A percentile compares a stretch with the other conserved stretches of the same genome.
These are phyloP conservation scores for Cerrena zonata DNA, from an alignment of 1,284 basidiomycete genomes.

Conservation along the genomic window DNA sequence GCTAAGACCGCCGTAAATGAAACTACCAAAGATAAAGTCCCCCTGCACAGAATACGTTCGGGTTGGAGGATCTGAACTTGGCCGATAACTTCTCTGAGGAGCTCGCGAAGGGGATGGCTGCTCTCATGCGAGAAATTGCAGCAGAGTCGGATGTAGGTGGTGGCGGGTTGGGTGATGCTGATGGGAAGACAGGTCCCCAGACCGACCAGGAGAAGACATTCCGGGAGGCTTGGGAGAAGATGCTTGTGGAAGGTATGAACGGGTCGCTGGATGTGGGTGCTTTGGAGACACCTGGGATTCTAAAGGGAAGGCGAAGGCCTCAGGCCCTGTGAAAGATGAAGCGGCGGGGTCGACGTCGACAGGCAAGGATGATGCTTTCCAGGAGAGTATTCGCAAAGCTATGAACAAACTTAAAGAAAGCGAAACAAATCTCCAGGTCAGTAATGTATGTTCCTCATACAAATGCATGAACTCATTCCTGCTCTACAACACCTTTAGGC, in stretches of 20 bases:
- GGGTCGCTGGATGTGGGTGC: constrained; percentile 36
- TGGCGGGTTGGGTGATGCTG: constrained; percentile 21
- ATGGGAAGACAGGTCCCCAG: background rate
- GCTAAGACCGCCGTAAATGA: constrained; percentile 17
- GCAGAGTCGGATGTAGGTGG: constrained; percentile 27
- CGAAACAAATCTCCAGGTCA: constrained; percentile 51
- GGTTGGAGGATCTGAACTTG: constrained; percentile 32
- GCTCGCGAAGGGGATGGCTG: constrained; percentile 79
- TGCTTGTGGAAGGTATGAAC: constrained; percentile 68
- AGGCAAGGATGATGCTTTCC: constrained; percentile 46
- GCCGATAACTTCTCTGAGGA: constrained; percentile 61
- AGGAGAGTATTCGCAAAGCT: constrained; percentile 71
- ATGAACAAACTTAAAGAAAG: constrained; percentile 78
- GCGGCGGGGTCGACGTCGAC: constrained; percentile 5
- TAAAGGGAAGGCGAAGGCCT: constrained; percentile 23
- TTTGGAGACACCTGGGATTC: background rate
- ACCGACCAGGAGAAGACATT: constrained; percentile 40
- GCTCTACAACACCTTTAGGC: constrained; percentile 15
- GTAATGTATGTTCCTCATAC: constrained; percentile 8
- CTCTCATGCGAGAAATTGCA: constrained; percentile 68
- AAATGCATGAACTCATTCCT: constrained; percentile 9
- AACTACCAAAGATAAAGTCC: constrained; percentile 24
- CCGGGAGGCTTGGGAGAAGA: constrained; percentile 69
- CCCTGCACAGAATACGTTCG: constrained; percentile 22
- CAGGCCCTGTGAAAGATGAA: constrained; percentile 24